phyloP scores from a whole-genome alignment of 75 land plant genomes.

The Cupressus sempervirens region DNA sequence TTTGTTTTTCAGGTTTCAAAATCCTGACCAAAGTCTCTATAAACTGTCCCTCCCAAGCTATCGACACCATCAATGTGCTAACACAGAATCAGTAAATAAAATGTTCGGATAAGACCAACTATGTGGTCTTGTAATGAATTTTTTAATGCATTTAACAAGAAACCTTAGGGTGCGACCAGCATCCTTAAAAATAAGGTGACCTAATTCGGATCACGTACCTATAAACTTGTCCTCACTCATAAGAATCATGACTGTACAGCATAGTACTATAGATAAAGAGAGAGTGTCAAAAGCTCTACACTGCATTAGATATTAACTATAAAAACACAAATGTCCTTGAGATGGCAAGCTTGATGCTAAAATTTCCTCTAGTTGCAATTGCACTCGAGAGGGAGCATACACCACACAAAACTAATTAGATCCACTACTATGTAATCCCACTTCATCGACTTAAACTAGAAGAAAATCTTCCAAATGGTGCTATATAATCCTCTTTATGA shows the following conservation, averaged over 20 bases:
- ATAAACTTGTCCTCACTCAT: too few species aligned
- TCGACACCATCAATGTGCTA: neutral
- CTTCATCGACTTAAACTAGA: neutral
- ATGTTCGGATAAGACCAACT: neutral
- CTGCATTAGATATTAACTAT: too few species aligned
- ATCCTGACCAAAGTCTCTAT: neutral
- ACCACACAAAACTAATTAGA: neutral
- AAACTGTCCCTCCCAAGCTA: neutral
- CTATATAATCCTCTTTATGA: neutral
- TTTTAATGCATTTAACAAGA: neutral
- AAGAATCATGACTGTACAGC: too few species aligned
- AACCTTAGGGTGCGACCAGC: neutral
- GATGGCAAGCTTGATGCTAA: too few species aligned
- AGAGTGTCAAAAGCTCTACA: too few species aligned
- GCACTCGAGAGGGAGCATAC: neutral
- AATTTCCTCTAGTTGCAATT: neutral
- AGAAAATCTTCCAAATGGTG: neutral
- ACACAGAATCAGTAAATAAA: neutral
- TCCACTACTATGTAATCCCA: neutral
- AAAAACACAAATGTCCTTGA: too few species aligned
- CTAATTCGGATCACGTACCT: too few species aligned
- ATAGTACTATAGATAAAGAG: too few species aligned
- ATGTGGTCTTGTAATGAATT: neutral
- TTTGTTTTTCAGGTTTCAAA: too few species aligned
- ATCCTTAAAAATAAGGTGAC: constrained; percentile 18